Evolutionary conservation across 345 rosid genomes (phyloP), one percentile per base, ranked within the genome.

Genomic region (Draba incana): DNA sequence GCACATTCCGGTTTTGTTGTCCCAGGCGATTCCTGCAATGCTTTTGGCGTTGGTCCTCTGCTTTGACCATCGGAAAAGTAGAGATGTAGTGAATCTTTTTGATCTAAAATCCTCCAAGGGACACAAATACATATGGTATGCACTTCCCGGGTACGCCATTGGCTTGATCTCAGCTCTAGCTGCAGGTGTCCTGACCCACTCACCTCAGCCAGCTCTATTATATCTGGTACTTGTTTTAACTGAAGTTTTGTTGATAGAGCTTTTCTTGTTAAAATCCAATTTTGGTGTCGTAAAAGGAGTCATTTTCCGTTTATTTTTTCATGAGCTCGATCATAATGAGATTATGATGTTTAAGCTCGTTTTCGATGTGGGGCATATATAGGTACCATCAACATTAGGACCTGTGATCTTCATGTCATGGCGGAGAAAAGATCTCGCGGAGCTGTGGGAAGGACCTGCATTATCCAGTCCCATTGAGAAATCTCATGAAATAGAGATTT

Each of bases 1-100:
- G 20, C 20, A 20, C 20, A 20, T 20, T 20, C 20, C 20, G 20
- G 20, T 20, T 20, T 41, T 12, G 57, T 60, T 62, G 39, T 77
- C 79, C 35, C 82, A 94, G 99, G 99, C 99, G 60, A 86, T 94
- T 16, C 99, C 99, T 0, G 92, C 95, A 14, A 94, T 94, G 99
- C 93, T 91, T 55, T 76, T 94, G 76, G 90, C 95, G 24, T 79
- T 91, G 70, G 86, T 89, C 56, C 95, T 94, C 48, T 87, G 93
- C 70, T 94, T 89, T 64, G 97, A 94, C 79, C 69, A 91, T 72
- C 82, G 94, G 52, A 93, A 93, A 82, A 88, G 79, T 66, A 81
- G 91, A 80, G 94, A 93, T 43, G 77, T 90, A 3, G 83, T 93
- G 62, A 85, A 70, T 76, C 80, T 93, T 10, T 57, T 56, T 11